Evolutionary conservation across 768 basidiomycete species (phyloP).

Genomic region (Leccinum rimulosum): DNA sequence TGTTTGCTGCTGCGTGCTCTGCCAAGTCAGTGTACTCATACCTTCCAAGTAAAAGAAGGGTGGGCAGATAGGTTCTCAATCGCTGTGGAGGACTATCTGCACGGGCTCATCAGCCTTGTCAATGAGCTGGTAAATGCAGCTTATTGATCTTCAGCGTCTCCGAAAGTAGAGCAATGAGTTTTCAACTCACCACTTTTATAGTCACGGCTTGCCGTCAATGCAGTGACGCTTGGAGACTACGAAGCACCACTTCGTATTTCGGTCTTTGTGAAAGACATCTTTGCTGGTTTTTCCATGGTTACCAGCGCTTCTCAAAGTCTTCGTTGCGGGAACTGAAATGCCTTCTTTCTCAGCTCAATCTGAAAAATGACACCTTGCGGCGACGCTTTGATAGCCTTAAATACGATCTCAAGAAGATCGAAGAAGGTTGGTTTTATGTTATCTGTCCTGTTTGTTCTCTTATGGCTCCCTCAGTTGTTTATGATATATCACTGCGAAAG

Average conservation of each 20-base stretch:
- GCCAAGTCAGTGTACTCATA: slow-evolving; percentile 6
- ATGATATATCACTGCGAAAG: slow-evolving; percentile 78
- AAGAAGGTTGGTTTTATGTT: slow-evolving; percentile 60
- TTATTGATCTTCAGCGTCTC: neutral
- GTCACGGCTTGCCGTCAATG: slow-evolving; percentile 78
- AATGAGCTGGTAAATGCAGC: slow-evolving; percentile 67
- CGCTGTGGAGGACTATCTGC: slow-evolving; percentile 77
- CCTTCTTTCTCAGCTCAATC: slow-evolving; percentile 54
- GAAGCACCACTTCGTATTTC: slow-evolving; percentile 79
- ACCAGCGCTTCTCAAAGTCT: neutral
- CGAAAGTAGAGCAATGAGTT: neutral
- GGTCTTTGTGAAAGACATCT: slow-evolving; percentile 74
- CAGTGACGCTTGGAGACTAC: slow-evolving; percentile 80
- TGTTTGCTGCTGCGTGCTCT: slow-evolving; percentile 1
- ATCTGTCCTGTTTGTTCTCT: neutral
- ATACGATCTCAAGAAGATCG: slow-evolving; percentile 86
- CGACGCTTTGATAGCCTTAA: slow-evolving; percentile 80
- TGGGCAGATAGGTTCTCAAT: slow-evolving; percentile 67
- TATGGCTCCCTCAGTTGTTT: slow-evolving; percentile 56
- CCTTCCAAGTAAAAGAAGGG: slow-evolving; percentile 56
- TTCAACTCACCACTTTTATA: slow-evolving; percentile 28
- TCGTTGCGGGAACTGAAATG: slow-evolving; percentile 5
- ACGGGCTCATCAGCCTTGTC: slow-evolving; percentile 72
- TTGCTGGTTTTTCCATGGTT: slow-evolving; percentile 84
- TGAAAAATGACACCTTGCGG: slow-evolving; percentile 76